Evolutionary conservation across 139 green algal species (phyloP), one percentile per base, ranked within the genome.

Genomic region (Prasinococcaceae sp.): DNA sequence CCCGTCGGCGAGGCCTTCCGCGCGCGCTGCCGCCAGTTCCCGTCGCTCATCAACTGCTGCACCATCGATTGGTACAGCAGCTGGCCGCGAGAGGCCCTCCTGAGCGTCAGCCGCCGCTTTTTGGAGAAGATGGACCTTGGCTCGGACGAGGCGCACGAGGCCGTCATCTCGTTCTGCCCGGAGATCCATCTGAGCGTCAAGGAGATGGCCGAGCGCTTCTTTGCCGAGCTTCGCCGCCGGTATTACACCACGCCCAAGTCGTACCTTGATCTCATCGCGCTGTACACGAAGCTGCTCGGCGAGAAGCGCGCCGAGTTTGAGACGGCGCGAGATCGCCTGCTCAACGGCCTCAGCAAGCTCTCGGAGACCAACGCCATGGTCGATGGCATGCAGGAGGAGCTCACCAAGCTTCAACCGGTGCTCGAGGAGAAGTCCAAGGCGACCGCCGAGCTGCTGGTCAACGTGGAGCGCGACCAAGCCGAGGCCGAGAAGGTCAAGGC

Each of bases 231-330:
- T 9, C 41, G 65, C 14, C 29, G 65, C 17, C 25, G 35, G 17
- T 68, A 57, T 25, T 93, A 93, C 67, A 88, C 78, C 22, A 90
- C 81, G 14, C 83, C 83, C 35, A 93, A 89, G 68, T 78, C 57
- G 35, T 93, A 89, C 63, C 65, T 89, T 35, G 83, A 93, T 64
- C 71, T 93, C 10, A 89, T 93, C 53, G 32, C 8, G 32, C 32
- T 88, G 16, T 93, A 90, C 70, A 38, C 47, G 10, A 23, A 47
- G 32, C 45, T 74, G 38, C 49, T 71, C 19, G 47, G 8, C 19
- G 60, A 71, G 54, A 71, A 71, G 49, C 28, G 72, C 19, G 59
- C 66, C 29, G 68, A 81, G 63, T 44, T 76, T 3, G 38, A 45
- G 6, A 40, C 47, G 1, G 68, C 75, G 9, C 58, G 65, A 20